These are phyloP conservation scores for Eutypella sp. DNA, from an alignment of 2,329 filamentous ascomycete species.

Conservation along the genomic window DNA sequence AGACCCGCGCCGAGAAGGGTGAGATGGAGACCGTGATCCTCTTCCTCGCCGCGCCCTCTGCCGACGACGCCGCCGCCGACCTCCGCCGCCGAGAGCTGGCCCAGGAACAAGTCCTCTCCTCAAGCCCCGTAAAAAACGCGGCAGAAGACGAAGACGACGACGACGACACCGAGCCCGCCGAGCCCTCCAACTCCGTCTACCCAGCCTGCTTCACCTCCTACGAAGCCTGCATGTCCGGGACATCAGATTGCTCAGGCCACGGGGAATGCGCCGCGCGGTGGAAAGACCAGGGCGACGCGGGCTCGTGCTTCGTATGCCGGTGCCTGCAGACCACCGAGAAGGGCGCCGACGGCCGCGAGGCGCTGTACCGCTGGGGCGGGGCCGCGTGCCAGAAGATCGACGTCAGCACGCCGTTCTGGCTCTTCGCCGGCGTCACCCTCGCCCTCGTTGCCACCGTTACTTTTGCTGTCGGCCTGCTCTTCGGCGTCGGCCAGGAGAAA, in stretches of 20 bases:
- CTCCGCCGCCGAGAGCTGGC: slow-evolving; percentile 41
- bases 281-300: slow-evolving; percentile 31
- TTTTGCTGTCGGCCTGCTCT: slow-evolving; percentile 73
- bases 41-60: slow-evolving; percentile 42
- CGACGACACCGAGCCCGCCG: slow-evolving; percentile 29
- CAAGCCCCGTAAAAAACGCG: slow-evolving; percentile 10
- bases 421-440: slow-evolving; percentile 72
- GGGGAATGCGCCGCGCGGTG: slow-evolving; percentile 71
- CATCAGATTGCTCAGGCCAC: slow-evolving; percentile 77
- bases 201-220: slow-evolving; percentile 71
- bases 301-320: slow-evolving; percentile 69
- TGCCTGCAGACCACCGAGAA: slow-evolving; percentile 59
- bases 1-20: slow-evolving; percentile 39
- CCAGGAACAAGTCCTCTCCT: slow-evolving; percentile 39
- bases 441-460: slow-evolving; percentile 62
- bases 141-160: slow-evolving; percentile 22
- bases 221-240: slow-evolving; percentile 63
- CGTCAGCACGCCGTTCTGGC: slow-evolving; percentile 81
- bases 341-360: slow-evolving; percentile 40
- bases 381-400: slow-evolving; percentile 87
- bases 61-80: slow-evolving; percentile 25
- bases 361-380: slow-evolving; percentile 73
- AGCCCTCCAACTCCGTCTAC: slow-evolving; percentile 38
- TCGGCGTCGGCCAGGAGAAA: slow-evolving; percentile 78
- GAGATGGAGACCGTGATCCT: slow-evolving; percentile 54